Base-by-base conservation (phyloP, 2,329 filamentous ascomycete species). In the Cladophialophora chaetospira region DNA sequence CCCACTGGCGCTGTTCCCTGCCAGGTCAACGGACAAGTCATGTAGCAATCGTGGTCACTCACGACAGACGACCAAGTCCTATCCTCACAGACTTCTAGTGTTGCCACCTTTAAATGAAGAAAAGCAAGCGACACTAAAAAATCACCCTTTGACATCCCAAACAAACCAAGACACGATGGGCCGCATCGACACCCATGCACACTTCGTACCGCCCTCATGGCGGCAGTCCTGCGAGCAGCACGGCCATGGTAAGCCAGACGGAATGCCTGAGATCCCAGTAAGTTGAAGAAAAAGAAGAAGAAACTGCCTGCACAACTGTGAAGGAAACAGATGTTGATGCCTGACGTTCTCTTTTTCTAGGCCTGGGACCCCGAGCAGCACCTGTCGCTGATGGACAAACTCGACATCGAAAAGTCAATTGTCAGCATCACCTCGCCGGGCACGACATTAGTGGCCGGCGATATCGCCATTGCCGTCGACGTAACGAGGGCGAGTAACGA, bases 401-500 rank as follows among this genome's bases (percentile, higher is more conserved):
- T 74, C 53, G 74, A 75, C 58, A 79, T 84, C 57, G 65, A 66
- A 4, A 80, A 76, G 62, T 78, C 79, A 8, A 77, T 83, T 31
- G 67, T 84, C 4, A 80, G 76, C 62, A 77, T 83, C 63, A 79
- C 75, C 1, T 77, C 77, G 0, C 82, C 81, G 0, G 81, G 80
- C 4, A 79, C 75, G 0, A 69, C 79, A 53, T 69, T 84, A 11
- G 44, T 54, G 10, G 36, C 28, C 10, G 67, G 68, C 0, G 67
- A 73, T 0, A 68, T 80, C 55, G 60, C 71, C 33, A 45, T 61
- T 1, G 67, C 75, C 9, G 72, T 67, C 2, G 64, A 67, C n/a
- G 51, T 63, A 5, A 71, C 72, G 5, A 70, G 77, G 0, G 58
- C 71, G 9, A 72, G 64, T 10, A 70, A 69, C 45, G 49, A 62